Percentiles rank a stretch among this genome's conserved stretches.
Evolutionary conservation across 1,139 yeast genomes (phyloP).

Genomic region (Debaryomycetaceae sp.): DNA sequence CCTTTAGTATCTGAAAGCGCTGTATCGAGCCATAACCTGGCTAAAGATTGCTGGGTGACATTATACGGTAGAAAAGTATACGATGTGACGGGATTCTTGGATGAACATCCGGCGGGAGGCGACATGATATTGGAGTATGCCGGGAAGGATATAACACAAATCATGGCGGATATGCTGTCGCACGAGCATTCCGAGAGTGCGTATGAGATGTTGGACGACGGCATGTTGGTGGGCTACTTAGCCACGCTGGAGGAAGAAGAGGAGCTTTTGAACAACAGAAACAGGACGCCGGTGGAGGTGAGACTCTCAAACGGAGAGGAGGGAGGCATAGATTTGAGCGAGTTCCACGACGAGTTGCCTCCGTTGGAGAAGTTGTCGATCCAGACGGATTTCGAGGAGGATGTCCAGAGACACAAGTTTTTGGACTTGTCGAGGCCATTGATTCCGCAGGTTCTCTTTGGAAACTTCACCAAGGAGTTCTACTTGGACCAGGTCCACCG

Average conservation of each 20-base stretch:
- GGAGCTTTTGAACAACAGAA: slow-evolving; percentile 39
- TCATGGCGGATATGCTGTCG: slow-evolving; percentile 63
- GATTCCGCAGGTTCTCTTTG: slow-evolving; percentile 69
- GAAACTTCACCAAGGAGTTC: slow-evolving; percentile 78
- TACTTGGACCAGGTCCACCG: slow-evolving; percentile 95
- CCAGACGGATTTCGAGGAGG: slow-evolving; percentile 73
- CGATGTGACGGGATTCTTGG: slow-evolving; percentile 72
- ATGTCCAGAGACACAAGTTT: slow-evolving; percentile 74
- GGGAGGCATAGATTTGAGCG: slow-evolving; percentile 25
- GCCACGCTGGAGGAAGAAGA: slow-evolving; percentile 45
- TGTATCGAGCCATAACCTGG: slow-evolving; percentile 49
- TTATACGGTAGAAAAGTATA: slow-evolving; percentile 71
- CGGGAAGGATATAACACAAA: slow-evolving; percentile 78
- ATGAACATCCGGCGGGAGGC: slow-evolving; percentile 87
- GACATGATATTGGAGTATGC: slow-evolving; percentile 72
- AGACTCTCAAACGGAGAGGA: slow-evolving; percentile 20
- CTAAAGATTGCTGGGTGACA: slow-evolving; percentile 72
- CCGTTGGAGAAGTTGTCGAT: slow-evolving; percentile 67
- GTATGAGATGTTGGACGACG: slow-evolving; percentile 85
- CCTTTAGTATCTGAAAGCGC: slow-evolving; percentile 35
- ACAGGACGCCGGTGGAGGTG: slow-evolving; percentile 43
- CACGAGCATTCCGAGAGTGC: slow-evolving; percentile 86
- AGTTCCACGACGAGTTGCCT: slow-evolving; percentile 63
- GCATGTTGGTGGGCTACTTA: slow-evolving; percentile 45
- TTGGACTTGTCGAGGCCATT: slow-evolving; percentile 82